Base-by-base conservation (phyloP, 257 asterid species). In the Solanum phureja region DNA sequence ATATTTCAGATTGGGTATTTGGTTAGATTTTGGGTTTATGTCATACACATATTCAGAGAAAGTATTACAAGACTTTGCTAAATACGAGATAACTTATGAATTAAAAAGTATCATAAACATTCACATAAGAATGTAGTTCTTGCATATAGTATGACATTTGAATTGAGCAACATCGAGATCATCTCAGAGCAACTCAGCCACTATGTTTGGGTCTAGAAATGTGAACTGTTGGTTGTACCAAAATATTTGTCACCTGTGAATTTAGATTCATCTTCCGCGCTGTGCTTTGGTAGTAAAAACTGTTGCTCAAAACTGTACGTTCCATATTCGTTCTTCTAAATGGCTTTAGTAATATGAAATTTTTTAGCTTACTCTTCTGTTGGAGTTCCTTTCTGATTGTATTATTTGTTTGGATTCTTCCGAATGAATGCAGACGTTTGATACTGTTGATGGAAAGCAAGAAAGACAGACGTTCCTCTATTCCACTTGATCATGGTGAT, bases 401-500 rank as follows among this genome's bases (percentile, higher is more conserved):
- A 69, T 75, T 23, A 85, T 85, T 69, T 62, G 72, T 34, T 76
- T 87, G 89, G 76, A 90, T 87, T 33, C 68, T 58, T 37, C 37
- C 31, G 52, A 83, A 83, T 90, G 46, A 72, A 86, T 83, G 49
- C 81, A 95, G 99, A 96, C 94, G 66, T 96, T 95, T 90, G 98
- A 94, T 94, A 96, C 98, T 83, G 98, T 93, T 87, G 99, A 96
- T 87, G 98, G 99, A 71, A 96, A 96, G 92, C 98, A 96, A 96
- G 99, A 96, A 33, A 93, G 96, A 87, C 89, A 97, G 90, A 93
- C 97, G 69, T 93, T 95, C 98, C 77, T 93, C 98, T 75, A 93
- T 23, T 56, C 66, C 66, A 56, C 66, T 56, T 56, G 99, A 96
- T 91, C 97, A 95, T 60, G 99, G 99, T 97, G 89, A 91, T 71